Evolutionary conservation across 129 eudicot species (phyloP), one percentile per base, ranked within the genome.

Genomic region (Deinandra increscens): DNA sequence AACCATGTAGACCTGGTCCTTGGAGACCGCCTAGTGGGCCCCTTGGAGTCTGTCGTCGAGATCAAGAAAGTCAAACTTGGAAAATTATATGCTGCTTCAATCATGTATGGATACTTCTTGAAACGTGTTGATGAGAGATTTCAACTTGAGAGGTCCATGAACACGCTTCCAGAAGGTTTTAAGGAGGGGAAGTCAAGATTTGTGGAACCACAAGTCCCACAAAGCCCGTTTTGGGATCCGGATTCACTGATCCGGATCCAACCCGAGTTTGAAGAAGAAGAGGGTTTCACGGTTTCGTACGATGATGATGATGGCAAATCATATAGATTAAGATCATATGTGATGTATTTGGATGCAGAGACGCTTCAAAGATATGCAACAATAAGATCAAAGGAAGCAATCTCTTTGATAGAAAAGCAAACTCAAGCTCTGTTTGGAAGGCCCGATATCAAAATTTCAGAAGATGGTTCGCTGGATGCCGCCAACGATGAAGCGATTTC

Each of bases 51-150:
- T 22, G 43, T 82, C 9, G 78, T 94, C 6, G 88, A 94, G 74
- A 87, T 94, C 55, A 94, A 91, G 75, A 94, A 94, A 75, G 75
- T 94, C 17, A 94, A 94, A 75, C 95, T 94, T 14, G 97, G 99
- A n/a, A 94, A 94, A 65, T 79, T 94, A 7, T 94, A 94, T 66
- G 99, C 99, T 17, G 99, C 99, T 20, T 89, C 99, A 8, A 85
- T 89, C 44, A 94, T 89, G 95, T 94, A 94, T 7, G 99, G 99
- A 4, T 94, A 94, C 69, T 94, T 94, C 78, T 81, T 94, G 53
- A 87, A 78, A 77, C 80, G 99, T 29, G 99, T 94, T 6, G 99
- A 94, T 43, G 86, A 87, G 68, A 85, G 99, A 61, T 94, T 85
- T 72, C 99, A 94, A 79, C 93, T 94, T 4, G 99, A 94, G 73